Evolutionary conservation across 495 filamentous ascomycete species (phyloP).

Genomic region (Aspergillus nidulans): DNA sequence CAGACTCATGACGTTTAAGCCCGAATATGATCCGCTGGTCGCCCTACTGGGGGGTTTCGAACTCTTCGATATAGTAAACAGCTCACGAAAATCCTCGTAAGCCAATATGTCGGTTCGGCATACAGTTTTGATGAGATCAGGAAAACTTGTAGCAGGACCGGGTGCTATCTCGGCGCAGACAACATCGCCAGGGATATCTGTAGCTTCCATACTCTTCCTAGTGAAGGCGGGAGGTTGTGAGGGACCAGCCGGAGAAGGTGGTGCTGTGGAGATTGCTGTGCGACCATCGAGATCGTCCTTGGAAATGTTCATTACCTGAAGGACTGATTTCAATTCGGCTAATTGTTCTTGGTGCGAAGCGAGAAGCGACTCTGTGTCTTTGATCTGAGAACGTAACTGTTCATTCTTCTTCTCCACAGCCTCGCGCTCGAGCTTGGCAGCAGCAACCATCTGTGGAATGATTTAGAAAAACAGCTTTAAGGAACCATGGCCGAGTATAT

Average conservation of each 20-base stretch:
- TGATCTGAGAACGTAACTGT: conserved; percentile 70
- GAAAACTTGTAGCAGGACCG: conserved; percentile 79
- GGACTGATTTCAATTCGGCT: conserved; percentile 80
- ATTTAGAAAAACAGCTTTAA: conserved; percentile 23
- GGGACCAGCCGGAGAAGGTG: conserved; percentile 56
- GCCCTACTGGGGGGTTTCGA: conserved; percentile 56
- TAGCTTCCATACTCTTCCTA: conserved; percentile 21
- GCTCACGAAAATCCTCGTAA: conserved; percentile 79
- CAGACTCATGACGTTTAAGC: conserved; percentile 58
- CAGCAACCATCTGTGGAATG: conserved; percentile 74
- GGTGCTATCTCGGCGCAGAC: conserved; percentile 53
- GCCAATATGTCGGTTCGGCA: conserved; percentile 75
- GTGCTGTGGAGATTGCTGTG: conserved; percentile 57
- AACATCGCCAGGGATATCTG: conserved; percentile 10
- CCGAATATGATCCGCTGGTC: conserved; percentile 64
- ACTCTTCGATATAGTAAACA: conserved; percentile 64
- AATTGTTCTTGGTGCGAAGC: conserved; percentile 91
- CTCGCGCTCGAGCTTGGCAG: conserved; percentile 67
- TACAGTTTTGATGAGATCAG: conserved; percentile 74
- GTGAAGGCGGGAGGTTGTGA: conserved; percentile 17
- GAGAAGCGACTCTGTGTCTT: conserved; percentile 81
- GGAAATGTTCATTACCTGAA: conserved; percentile 79
- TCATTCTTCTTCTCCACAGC: conserved; percentile 71
- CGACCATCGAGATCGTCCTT: conserved; percentile 62
- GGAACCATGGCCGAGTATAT: background rate